These are phyloP conservation scores for Chytriomyces sp. DNA, from an alignment of 192 early-diverging fungal species.

Conservation along the genomic window DNA sequence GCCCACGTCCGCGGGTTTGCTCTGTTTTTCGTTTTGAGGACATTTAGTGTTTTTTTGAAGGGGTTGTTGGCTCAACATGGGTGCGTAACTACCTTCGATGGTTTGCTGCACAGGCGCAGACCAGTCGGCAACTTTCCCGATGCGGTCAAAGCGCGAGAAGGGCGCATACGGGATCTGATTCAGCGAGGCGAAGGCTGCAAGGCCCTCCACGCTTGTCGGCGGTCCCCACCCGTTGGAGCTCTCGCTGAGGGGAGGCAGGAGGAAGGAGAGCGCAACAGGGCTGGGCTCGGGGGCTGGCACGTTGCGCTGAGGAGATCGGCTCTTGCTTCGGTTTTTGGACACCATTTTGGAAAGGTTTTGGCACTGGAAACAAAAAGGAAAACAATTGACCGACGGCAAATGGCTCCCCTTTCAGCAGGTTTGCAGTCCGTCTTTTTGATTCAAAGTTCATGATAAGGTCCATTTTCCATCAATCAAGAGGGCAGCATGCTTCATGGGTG, in stretches of 20 bases:
- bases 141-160: constrained; percentile 92
- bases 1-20: constrained; percentile 17
- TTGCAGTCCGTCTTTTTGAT: too few species aligned
- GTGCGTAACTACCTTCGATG: constrained; percentile 19
- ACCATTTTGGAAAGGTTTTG: too few species aligned
- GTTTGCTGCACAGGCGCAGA: constrained; percentile 12
- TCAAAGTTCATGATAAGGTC: too few species aligned
- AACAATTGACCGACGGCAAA: too few species aligned
- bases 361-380: too few species aligned
- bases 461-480: too few species aligned
- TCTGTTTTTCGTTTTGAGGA: background rate
- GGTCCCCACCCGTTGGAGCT: constrained; percentile 91
- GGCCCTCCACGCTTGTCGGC: background rate
- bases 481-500: too few species aligned
- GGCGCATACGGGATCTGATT: constrained; percentile 89
- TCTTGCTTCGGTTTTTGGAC: too few species aligned
- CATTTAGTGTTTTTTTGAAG: constrained; percentile 19
- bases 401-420: too few species aligned
- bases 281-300: too few species aligned
- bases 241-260: constrained; percentile 77
- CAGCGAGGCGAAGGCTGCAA: constrained; percentile 52
- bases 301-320: too few species aligned
- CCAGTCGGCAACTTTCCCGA: constrained; percentile 96
- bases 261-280: constrained; percentile 63
- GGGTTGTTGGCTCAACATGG: background rate